Base-by-base conservation (phyloP, 306 rosid genomes). In the Cucumis cinereus region DNA sequence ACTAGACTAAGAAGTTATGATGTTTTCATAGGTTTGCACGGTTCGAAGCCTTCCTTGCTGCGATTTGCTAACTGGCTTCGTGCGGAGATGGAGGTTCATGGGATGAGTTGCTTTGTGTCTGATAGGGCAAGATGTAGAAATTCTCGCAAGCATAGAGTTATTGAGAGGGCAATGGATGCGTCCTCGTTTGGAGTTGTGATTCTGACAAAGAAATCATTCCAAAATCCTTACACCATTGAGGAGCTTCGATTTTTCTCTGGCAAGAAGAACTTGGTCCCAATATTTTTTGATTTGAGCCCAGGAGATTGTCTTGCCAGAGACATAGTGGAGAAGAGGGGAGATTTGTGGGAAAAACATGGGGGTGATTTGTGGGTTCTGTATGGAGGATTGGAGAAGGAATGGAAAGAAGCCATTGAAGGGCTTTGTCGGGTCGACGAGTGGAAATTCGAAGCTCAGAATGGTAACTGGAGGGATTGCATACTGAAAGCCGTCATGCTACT, bases 391-490 rank as follows among this genome's bases (percentile, higher is more conserved):
- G 94, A 92, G 77, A 87, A 85, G 75, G 98, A 92, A 79, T 92
- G 98, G 98, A 86, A 79, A 82, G 96, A 90, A 72, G 94, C 92
- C 0, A 87, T 92, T 63, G 85, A 86, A 73, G 88, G 91, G 58
- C 90, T 92, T 28, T 85, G 91, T 60, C 88, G 92, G 58, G 85
- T 87, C 17, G 94, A 92, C n/a, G 96, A 92, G 63, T 87, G 94
- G 89, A 92, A 92, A 81, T 82, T 92, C 63, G 98, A 90, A 84
- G 98, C 94, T 70, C 87, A 84, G 50, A 96, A 89, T 78, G 96
- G 92, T 78, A 92, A 86, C 78, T 92, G 94, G 98, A 86, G 98
- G 83, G 92, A 92, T 49, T 92, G 98, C 83, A 87, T 92, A 81
- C 72, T 89, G 78, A 84, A 83, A 78, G 87, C 87, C 50, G 89